Conservation (phyloP, 495 filamentous ascomycete species). For the Tuber aestivum region DNA sequence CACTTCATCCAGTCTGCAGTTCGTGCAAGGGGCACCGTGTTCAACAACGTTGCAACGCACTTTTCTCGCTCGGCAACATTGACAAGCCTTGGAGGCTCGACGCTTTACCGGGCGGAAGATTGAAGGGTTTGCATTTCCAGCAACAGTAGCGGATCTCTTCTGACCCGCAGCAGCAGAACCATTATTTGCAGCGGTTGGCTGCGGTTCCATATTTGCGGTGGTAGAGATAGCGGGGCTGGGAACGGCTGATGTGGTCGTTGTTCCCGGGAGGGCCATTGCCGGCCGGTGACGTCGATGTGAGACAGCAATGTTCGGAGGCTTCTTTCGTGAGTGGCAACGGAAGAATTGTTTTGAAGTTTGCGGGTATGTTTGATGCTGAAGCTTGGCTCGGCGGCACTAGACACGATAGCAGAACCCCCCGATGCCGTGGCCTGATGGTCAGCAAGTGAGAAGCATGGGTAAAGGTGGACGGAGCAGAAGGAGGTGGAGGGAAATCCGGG, state of each 20-base stretch:
- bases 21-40: constrained; percentile 77
- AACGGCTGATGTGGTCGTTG: background rate
- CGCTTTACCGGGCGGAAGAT: constrained; percentile 61
- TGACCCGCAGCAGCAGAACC: constrained; percentile 15
- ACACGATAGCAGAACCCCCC: background rate
- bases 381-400: background rate
- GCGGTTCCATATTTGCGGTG: background rate
- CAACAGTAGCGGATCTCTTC: constrained; percentile 33
- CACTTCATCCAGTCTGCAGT: constrained; percentile 82
- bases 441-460: background rate
- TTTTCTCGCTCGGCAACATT: constrained; percentile 78
- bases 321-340: background rate
- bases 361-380: background rate
- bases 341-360: background rate
- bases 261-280: background rate
- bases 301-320: background rate
- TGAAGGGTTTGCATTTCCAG: constrained; percentile 18
- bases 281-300: background rate
- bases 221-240: background rate
- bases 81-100: constrained; percentile 79
- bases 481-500: no score
- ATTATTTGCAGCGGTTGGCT: background rate
- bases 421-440: background rate
- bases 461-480: no score
- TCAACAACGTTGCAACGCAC: constrained; percentile 93